Evolutionary conservation across 2,329 filamentous ascomycete species (phyloP), one percentile per base, ranked within the genome.

Genomic region (Metarhizium brunneum): DNA sequence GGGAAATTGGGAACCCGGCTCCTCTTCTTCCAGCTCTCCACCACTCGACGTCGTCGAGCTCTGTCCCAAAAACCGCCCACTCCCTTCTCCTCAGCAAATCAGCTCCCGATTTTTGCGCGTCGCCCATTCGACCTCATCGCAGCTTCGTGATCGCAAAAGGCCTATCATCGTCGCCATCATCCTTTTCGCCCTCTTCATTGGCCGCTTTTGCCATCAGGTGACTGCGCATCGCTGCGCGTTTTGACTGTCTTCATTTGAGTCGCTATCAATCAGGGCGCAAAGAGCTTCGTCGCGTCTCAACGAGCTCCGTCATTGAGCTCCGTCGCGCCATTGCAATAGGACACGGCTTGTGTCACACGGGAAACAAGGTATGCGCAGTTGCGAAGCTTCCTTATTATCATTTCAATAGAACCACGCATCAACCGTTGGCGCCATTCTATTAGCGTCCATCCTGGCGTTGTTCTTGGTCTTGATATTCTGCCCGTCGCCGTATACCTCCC

Each of bases 91-190:
- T 51, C 67, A 72, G 70, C 77, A 80, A 80, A 80, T 80, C 78
- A 81, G 73, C 73, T 70, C 69, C 69, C 69, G 58, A 43, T 53
- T 68, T 48, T 66, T 55, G 62, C 64, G 63, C 66, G 64, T 69
- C 64, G 63, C 64, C 59, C 60, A 62, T 57, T 69, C 63, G 63
- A 63, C 65, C 58, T 62, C 62, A 63, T 69, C 66, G 64, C 68
- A 64, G 65, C 68, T 65, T 69, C 68, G 69, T 73, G 63, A 72
- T 68, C 67, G 65, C 64, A 16, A 63, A 64, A 74, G 66, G 73
- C 78, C 79, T 81, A 80, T 81, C 77, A 80, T 67, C 68, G 69
- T 73, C 71, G 65, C 66, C 65, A 76, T 64, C 71, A 63, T 69
- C 67, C 58, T 59, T 64, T 62, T 76, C 68, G 66, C 61, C 62